Percentiles rank a stretch among this genome's conserved stretches.
These are phyloP conservation scores for Eimeria sp. DNA, from an alignment of 169 alveolate species.

Conservation along the genomic window DNA sequence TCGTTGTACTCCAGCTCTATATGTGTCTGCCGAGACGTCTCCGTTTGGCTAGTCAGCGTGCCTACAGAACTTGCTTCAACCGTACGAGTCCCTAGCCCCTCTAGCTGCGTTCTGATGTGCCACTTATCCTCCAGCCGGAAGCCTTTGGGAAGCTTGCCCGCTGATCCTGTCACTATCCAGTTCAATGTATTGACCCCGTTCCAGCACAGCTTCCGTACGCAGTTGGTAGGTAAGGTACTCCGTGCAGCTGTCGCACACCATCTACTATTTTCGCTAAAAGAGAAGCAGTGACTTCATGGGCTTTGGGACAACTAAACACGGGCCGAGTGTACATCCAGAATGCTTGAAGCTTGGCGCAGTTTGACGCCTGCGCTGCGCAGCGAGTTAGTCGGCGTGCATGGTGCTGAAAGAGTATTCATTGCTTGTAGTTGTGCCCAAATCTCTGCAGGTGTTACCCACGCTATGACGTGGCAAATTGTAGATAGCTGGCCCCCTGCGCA, in stretches of 20 bases:
- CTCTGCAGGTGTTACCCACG: conserved; percentile 40
- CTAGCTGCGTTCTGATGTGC: not conserved
- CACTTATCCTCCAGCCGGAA: not conserved
- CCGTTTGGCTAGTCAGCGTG: not conserved
- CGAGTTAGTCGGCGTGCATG: not conserved
- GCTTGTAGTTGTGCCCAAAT: not conserved
- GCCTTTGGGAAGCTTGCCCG: not conserved
- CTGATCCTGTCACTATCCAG: not conserved
- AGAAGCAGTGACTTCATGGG: not conserved
- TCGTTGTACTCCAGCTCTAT: not conserved
- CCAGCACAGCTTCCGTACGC: not conserved
- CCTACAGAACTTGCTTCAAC: not conserved
- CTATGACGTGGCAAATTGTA: conserved; percentile 12
- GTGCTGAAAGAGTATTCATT: not conserved
- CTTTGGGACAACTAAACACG: not conserved
- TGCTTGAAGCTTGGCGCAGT: conserved; percentile 59
- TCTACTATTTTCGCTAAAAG: not conserved
- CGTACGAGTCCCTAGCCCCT: not conserved
- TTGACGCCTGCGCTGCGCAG: not conserved
- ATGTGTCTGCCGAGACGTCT: not conserved
- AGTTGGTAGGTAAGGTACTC: too few species aligned
- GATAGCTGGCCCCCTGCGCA: not conserved
- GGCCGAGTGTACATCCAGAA: not conserved
- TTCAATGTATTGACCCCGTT: not conserved
- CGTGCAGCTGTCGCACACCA: not conserved